Conservation (phyloP, 768 basidiomycete genomes). For the Pleurotus ostreatus region DNA sequence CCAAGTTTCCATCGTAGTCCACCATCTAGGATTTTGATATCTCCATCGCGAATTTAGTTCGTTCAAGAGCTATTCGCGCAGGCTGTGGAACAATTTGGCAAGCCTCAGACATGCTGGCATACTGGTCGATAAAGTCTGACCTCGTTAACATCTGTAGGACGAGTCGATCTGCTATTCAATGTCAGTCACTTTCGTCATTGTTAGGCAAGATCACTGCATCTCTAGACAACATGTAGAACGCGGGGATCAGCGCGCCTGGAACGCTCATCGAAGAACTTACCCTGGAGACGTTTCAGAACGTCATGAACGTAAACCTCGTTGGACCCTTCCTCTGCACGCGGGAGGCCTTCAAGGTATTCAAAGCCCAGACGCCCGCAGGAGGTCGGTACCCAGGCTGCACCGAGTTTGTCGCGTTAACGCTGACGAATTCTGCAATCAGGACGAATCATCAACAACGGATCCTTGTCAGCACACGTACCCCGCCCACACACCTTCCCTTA, state of each 20-base stretch:
- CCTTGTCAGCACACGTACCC: slow-evolving; percentile 67
- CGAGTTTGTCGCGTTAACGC: not conserved
- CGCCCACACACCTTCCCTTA: slow-evolving; percentile 65
- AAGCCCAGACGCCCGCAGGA: slow-evolving; percentile 65
- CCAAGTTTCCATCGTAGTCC: too few species aligned
- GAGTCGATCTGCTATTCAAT: slow-evolving; percentile 78
- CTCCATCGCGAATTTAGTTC: slow-evolving; percentile 23
- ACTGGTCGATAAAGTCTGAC: not conserved
- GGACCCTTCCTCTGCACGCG: slow-evolving; percentile 75
- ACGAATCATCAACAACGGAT: slow-evolving; percentile 85
- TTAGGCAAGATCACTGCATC: not conserved
- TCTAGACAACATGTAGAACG: slow-evolving; percentile 49
- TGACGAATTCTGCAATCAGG: slow-evolving; percentile 27
- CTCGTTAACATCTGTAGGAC: slow-evolving; percentile 33
- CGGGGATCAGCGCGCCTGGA: slow-evolving; percentile 52
- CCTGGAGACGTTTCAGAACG: slow-evolving; percentile 56
- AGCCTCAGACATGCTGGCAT: slow-evolving; percentile 10
- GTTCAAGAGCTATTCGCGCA: slow-evolving; percentile 56
- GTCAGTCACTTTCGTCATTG: slow-evolving; percentile 32
- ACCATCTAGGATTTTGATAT: too few species aligned
- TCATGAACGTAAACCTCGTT: slow-evolving; percentile 68
- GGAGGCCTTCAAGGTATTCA: slow-evolving; percentile 73
- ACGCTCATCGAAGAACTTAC: slow-evolving; percentile 57
- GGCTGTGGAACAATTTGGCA: slow-evolving; percentile 55
- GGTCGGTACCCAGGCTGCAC: slow-evolving; percentile 29